Base-by-base conservation (phyloP, 305 asterid genomes). In the Fraxinus dipetala region DNA sequence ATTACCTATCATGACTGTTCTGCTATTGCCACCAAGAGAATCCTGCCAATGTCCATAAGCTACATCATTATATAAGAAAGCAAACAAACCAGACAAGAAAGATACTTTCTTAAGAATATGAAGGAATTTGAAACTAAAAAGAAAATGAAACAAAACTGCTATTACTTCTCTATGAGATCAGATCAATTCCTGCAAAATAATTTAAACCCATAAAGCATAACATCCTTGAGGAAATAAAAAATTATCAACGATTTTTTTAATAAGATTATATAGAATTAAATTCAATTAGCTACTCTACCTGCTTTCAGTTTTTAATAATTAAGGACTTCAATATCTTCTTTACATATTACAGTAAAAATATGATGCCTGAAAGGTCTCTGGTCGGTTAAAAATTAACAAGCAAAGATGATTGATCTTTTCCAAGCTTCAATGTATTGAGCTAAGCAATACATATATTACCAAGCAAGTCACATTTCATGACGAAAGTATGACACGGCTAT, bases 1-100 rank as follows among this genome's bases (percentile, higher is more conserved):
- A 76, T 16, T 90, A 94, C 99, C 99, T 85, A 96, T 94, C 99
- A 96, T 96, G 82, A 92, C 93, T 51, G 99, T 96, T 87, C 94
- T 92, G 91, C 98, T 96, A 92, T 96, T 96, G 75, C 99, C 99
- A 77, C 99, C 99, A 80, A 96, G 98, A 82, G 99, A 96, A 91
- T 96, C 99, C 98, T 95, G 93, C 84, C 84, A 88, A 78, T 69
- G 85, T 54, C 18, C 81, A 77, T 78, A 78, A 54, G 26, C 31
- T 40, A 65, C 74, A 67, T 65, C 56, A 36, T 38, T 77, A 69
- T 22, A 63, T 22, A 24, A 61, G 9, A 4, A 61, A 9, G 73
- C 16, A 61, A 63, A 76, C 22, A 72, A 72, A 69, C 43, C 45
- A 48, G 79, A 54, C 11, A 48, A 43, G 59, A 78, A 75, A 82